Evolutionary conservation across 495 filamentous ascomycete genomes (phyloP).

Genomic region (Geoglossum glabrum): DNA sequence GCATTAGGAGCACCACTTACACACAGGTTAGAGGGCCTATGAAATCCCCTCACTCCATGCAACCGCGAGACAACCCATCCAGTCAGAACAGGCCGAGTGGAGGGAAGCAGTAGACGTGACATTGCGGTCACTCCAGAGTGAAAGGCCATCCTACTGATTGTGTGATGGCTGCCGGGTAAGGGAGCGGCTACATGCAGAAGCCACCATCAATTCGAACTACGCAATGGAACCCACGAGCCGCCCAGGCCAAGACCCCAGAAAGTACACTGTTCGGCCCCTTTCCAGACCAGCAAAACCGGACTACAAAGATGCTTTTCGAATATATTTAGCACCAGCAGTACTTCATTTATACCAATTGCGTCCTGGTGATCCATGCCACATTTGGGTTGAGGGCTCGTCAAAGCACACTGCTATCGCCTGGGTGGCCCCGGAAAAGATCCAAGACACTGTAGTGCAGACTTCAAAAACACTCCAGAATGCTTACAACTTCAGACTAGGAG

Average conservation of each 20-base stretch:
- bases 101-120: conserved; percentile 18
- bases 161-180: background rate
- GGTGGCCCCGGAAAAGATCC: conserved; percentile 41
- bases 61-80: conserved; percentile 10
- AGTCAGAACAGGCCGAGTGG: conserved; percentile 20
- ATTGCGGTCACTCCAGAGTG: conserved; percentile 7
- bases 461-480: conserved; percentile 43
- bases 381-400: conserved; percentile 25
- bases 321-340: conserved; percentile 45
- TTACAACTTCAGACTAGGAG: conserved; percentile 42
- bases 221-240: background rate
- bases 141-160: conserved; percentile 8
- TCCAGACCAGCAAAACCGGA: conserved; percentile 30
- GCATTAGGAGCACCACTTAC: conserved; percentile 10
- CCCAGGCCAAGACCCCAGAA: background rate
- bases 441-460: conserved; percentile 41
- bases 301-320: conserved; percentile 37
- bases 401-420: conserved; percentile 42
- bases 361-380: conserved; percentile 34
- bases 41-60: conserved; percentile 4
- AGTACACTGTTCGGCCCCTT: conserved; percentile 32
- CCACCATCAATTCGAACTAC: background rate
- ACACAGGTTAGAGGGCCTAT: background rate
- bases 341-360: conserved; percentile 38
- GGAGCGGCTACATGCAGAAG: background rate